Evolutionary conservation across 1,284 basidiomycete genomes (phyloP).

Genomic region (Pulveroboletus sp.): DNA sequence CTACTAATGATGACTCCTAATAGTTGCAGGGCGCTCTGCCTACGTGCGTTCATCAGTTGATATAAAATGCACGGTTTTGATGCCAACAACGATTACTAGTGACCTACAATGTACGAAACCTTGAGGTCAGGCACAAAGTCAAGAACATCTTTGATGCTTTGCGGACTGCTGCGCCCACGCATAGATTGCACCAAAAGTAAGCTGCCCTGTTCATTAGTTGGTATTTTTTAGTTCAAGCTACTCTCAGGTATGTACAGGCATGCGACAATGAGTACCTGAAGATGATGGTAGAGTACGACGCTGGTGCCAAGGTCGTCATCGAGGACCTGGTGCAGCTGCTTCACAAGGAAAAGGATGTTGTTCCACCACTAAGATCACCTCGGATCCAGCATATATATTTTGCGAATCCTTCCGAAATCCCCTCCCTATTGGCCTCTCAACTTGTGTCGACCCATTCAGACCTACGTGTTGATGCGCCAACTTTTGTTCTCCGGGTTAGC

Average conservation of each 20-base stretch:
- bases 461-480: no score
- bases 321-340: constrained; percentile 30
- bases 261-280: constrained; percentile 13
- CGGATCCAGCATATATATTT: constrained; percentile 24
- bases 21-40: constrained; percentile 31
- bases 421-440: constrained; percentile 18
- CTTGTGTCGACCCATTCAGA: background rate
- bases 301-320: constrained; percentile 19
- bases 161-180: background rate
- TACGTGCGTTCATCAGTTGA: constrained; percentile 22
- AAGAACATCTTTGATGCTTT: constrained; percentile 17
- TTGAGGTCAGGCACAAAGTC: constrained; percentile 11
- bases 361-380: constrained; percentile 1
- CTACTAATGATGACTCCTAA: constrained; percentile 1
- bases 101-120: constrained; percentile 15
- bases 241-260: constrained; percentile 15
- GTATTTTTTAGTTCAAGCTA: background rate
- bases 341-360: constrained; percentile 14
- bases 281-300: constrained; percentile 21
- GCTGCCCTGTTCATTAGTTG: background rate
- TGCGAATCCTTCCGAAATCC: constrained; percentile 23
- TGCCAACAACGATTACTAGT: constrained; percentile 14
- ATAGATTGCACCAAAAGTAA: constrained; percentile 23
- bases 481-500: background rate
- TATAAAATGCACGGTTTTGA: background rate